Percentiles rank a stretch among this genome's conserved stretches.
phyloP scores from a whole-genome alignment of 2,329 filamentous ascomycete species.

The Penicillium sp. region DNA sequence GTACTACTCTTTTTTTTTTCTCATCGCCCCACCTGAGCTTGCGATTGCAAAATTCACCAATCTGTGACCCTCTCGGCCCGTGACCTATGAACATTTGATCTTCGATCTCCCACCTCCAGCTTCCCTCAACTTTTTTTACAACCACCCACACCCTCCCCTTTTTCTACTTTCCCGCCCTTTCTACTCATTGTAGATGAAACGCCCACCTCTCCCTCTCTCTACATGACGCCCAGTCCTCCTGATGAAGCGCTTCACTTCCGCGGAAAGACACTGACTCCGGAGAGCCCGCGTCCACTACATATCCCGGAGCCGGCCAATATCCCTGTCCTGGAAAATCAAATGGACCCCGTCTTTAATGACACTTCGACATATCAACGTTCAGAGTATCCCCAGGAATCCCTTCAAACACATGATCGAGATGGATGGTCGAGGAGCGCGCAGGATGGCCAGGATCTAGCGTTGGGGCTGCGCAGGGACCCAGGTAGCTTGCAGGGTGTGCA shows the following conservation, averaged over 20 bases:
- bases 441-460: conserved; percentile 21
- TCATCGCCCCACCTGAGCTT: conserved; percentile 49
- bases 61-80: conserved; percentile 18
- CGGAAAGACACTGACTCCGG: conserved; percentile 70
- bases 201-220: conserved; percentile 46
- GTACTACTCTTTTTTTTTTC: conserved; percentile 28
- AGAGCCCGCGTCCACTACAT: conserved; percentile 73
- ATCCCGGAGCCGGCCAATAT: conserved; percentile 71
- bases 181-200: conserved; percentile 48
- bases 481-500: conserved; percentile 43
- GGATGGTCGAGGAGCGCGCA: conserved; percentile 26
- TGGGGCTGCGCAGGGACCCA: conserved; percentile 34
- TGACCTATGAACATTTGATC: neutral
- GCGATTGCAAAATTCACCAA: conserved; percentile 40
- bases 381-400: conserved; percentile 27
- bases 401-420: conserved; percentile 19
- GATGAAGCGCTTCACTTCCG: conserved; percentile 63
- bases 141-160: neutral
- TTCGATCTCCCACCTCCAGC: conserved; percentile 1
- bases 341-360: conserved; percentile 74
- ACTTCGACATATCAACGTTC: conserved; percentile 63
- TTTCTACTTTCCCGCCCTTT: conserved; percentile 10
- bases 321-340: conserved; percentile 72
- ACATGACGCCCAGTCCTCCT: conserved; percentile 61
- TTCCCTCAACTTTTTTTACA: neutral